These are phyloP conservation scores for Populus hybrid DNA, from an alignment of 441 rosid genomes.

Conservation along the genomic window DNA sequence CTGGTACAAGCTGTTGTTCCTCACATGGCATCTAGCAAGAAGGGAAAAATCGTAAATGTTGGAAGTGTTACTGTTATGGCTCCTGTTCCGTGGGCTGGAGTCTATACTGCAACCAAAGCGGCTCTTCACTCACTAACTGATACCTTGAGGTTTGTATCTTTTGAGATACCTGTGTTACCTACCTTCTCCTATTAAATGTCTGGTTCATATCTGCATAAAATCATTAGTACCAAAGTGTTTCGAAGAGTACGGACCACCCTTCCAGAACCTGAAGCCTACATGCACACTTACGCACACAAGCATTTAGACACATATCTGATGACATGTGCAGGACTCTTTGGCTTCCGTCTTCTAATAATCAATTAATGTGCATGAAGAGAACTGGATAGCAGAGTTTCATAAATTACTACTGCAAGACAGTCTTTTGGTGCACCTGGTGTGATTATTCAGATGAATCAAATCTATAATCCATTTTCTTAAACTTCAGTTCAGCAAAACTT, in stretches of 20 bases:
- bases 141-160: slow-evolving; percentile 56
- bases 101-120: slow-evolving; percentile 75
- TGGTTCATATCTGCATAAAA: neutral
- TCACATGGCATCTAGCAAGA: slow-evolving; percentile 74
- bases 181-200: neutral
- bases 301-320: neutral
- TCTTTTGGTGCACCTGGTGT: neutral
- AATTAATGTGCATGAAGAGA: neutral
- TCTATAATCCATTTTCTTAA: neutral
- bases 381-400: neutral
- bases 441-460: neutral
- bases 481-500: neutral
- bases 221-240: neutral
- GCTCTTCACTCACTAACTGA: slow-evolving; percentile 78
- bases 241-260: neutral
- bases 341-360: neutral
- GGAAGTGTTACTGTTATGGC: slow-evolving; percentile 66
- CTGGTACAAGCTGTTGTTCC: slow-evolving; percentile 82
- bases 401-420: neutral
- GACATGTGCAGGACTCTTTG: neutral
- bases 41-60: slow-evolving; percentile 67
- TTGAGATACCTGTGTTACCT: neutral
- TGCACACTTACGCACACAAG: neutral
- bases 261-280: neutral
- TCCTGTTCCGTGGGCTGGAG: slow-evolving; percentile 80